These are phyloP conservation scores for Rhizopogon vesiculosus DNA, from an alignment of 768 basidiomycete species.

Conservation along the genomic window DNA sequence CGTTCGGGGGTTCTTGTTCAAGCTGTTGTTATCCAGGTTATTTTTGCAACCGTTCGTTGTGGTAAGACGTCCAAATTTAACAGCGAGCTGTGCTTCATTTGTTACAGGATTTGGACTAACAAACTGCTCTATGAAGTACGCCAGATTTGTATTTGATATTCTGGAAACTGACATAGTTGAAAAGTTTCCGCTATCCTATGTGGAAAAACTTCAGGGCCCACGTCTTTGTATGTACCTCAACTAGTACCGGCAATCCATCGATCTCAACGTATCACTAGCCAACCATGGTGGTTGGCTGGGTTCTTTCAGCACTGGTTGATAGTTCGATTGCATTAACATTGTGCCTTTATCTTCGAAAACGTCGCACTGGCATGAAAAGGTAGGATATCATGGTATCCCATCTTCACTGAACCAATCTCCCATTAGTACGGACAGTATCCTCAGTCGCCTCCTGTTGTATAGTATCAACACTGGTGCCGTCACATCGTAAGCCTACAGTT, in stretches of 20 bases:
- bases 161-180: not conserved
- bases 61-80: constrained; percentile 1
- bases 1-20: no score
- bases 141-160: no score
- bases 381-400: not conserved
- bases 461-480: constrained; percentile 12
- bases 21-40: not conserved
- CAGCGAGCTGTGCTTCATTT: not conserved
- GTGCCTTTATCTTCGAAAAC: constrained; percentile 9
- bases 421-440: constrained; percentile 11
- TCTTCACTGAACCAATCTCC: not conserved
- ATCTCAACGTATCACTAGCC: not conserved
- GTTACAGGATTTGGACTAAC: constrained; percentile 6
- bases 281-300: constrained; percentile 11
- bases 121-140: constrained; percentile 2
- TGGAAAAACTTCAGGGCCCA: not conserved
- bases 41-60: constrained; percentile 6
- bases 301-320: constrained; percentile 6
- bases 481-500: constrained; percentile 7
- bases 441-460: constrained; percentile 14
- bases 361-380: constrained; percentile 9
- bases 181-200: constrained; percentile 4
- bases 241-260: not conserved
- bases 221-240: constrained; percentile 3
- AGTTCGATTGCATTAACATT: constrained; percentile 5